Evolutionary conservation across 768 basidiomycete species (phyloP).

Genomic region (Cystobasidium tubakii): DNA sequence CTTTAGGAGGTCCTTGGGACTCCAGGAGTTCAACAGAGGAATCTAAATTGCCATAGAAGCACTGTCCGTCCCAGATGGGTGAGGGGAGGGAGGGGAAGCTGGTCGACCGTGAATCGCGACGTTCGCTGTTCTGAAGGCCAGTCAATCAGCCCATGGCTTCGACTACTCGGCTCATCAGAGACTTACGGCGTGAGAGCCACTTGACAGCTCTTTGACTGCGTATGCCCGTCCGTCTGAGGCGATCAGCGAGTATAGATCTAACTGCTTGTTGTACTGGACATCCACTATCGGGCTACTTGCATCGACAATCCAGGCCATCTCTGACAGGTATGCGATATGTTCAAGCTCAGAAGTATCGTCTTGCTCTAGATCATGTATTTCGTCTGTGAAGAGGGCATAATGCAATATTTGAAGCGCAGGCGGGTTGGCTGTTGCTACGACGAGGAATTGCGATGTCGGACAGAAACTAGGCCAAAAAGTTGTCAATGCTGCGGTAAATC

Average conservation of each 20-base stretch:
- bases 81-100: neutral
- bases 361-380: neutral
- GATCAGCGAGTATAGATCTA: constrained; percentile 24
- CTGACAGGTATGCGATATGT: neutral
- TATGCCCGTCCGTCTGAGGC: constrained; percentile 45
- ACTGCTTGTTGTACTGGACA: constrained; percentile 9
- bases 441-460: constrained; percentile 1
- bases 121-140: neutral
- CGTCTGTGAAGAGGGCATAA: constrained; percentile 12
- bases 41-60: constrained; percentile 28
- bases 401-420: constrained; percentile 24
- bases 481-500: neutral
- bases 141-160: neutral
- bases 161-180: neutral
- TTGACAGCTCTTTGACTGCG: constrained; percentile 36
- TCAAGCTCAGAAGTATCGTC: constrained; percentile 24
- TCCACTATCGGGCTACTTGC: constrained; percentile 23
- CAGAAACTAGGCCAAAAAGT: neutral
- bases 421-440: constrained; percentile 36
- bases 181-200: neutral
- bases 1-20: neutral
- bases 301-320: constrained; percentile 30
- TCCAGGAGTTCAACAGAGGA: constrained; percentile 4
- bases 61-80: constrained; percentile 35
- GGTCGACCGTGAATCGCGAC: neutral